These are phyloP conservation scores for Cytospora piceae DNA, from an alignment of 2,329 filamentous ascomycete species.

Conservation along the genomic window DNA sequence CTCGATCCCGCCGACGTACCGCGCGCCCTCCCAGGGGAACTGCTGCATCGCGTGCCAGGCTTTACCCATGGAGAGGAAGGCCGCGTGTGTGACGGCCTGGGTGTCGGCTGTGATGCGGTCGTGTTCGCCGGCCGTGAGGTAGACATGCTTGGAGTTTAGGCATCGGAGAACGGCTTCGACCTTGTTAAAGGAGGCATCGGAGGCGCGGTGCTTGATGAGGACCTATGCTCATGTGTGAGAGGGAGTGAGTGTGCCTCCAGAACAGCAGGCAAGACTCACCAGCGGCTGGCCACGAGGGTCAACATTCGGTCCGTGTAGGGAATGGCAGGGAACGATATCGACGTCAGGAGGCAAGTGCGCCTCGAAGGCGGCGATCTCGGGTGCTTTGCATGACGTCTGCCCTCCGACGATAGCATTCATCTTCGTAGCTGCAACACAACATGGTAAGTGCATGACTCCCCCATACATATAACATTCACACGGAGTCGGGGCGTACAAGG, in stretches of 20 bases:
- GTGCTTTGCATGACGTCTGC: slow-evolving; percentile 97
- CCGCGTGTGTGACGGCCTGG: slow-evolving; percentile 95
- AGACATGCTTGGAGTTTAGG: slow-evolving; percentile 82
- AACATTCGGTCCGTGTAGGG: slow-evolving; percentile 89
- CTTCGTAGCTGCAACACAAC: slow-evolving; percentile 73
- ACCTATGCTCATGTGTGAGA: slow-evolving; percentile 49
- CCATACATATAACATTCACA: background rate
- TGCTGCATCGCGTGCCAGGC: slow-evolving; percentile 95
- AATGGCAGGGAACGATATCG: slow-evolving; percentile 94
- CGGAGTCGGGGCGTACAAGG: slow-evolving; percentile 67
- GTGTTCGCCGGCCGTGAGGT: slow-evolving; percentile 84
- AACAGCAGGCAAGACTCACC: slow-evolving; percentile 52
- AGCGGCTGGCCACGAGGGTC: slow-evolving; percentile 88
- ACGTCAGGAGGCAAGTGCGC: slow-evolving; percentile 84
- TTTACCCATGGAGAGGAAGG: slow-evolving; percentile 96
- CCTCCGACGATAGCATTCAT: slow-evolving; percentile 93
- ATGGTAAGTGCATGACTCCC: slow-evolving; percentile 29
- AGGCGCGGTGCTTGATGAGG: slow-evolving; percentile 89
- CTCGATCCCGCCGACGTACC: slow-evolving; percentile 95
- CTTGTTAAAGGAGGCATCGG: slow-evolving; percentile 73
- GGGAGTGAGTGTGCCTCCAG: background rate
- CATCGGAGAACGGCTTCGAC: slow-evolving; percentile 83
- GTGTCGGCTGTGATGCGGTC: slow-evolving; percentile 98
- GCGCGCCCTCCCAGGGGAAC: slow-evolving; percentile 95
- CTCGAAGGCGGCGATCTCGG: slow-evolving; percentile 93